Percentiles rank a stretch among this genome's conserved stretches.
phyloP scores from a whole-genome alignment of 805 yeast species.

The Komagataella pseudopastoris region DNA sequence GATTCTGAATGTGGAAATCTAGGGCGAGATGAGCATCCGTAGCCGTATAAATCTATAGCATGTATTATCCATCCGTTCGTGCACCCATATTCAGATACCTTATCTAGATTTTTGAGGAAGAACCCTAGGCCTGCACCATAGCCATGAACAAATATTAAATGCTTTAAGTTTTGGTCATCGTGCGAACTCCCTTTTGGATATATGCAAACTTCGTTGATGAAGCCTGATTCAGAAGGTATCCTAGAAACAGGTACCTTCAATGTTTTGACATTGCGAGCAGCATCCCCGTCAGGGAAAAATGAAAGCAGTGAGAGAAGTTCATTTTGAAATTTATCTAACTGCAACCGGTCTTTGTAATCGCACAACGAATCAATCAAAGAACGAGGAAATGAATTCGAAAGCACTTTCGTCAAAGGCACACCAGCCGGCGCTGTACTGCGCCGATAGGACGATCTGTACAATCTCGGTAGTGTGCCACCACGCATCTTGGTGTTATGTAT shows the following conservation, averaged over 20 bases:
- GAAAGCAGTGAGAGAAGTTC: conserved; percentile 43
- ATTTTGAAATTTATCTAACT: conserved; percentile 19
- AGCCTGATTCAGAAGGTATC: conserved; percentile 20
- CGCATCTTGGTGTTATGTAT: background rate
- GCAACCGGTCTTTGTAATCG: conserved; percentile 27
- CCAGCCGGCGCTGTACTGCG: conserved; percentile 38
- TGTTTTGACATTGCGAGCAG: conserved; percentile 29
- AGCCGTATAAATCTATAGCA: conserved; percentile 81
- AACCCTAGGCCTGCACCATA: conserved; percentile 87
- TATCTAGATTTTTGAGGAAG: conserved; percentile 56
- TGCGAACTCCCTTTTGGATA: conserved; percentile 16
- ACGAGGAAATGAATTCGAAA: conserved; percentile 46
- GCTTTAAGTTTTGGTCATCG: conserved; percentile 16
- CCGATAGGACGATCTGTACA: background rate
- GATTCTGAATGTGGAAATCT: conserved; percentile 32
- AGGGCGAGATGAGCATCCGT: conserved; percentile 82
- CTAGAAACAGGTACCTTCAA: conserved; percentile 42
- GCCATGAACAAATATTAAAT: conserved; percentile 77
- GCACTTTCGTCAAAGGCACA: conserved; percentile 40
- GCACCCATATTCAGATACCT: conserved; percentile 31
- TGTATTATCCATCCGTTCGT: conserved; percentile 56
- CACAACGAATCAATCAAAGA: conserved; percentile 32
- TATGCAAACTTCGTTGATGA: conserved; percentile 68
- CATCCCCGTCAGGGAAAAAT: conserved; percentile 41
- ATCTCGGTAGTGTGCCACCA: background rate